A percentile compares a stretch with the other conserved stretches of the same genome.
These are phyloP conservation scores for Allomyces macrogynus DNA, from an alignment of 192 early-diverging fungal genomes.

Conservation along the genomic window DNA sequence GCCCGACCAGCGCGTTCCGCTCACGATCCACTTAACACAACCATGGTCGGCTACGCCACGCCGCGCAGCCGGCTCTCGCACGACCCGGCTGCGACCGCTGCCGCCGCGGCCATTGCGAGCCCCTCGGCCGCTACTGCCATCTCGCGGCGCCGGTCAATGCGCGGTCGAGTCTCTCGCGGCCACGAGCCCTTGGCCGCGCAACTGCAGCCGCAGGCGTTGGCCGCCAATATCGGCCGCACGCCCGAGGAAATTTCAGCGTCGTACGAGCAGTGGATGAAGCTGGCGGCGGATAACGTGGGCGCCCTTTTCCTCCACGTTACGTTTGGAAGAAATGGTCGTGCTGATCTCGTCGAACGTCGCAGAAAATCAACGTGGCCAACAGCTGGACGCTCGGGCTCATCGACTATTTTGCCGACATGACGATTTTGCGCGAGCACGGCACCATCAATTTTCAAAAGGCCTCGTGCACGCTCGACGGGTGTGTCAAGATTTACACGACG, in stretches of 20 bases:
- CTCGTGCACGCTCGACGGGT: constrained; percentile 88
- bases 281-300: constrained; percentile 78
- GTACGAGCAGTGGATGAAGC: constrained; percentile 93
- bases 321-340: background rate
- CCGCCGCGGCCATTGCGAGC: too few species aligned
- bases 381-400: constrained; percentile 95
- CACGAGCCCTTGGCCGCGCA: too few species aligned
- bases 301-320: constrained; percentile 1
- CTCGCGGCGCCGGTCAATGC: too few species aligned
- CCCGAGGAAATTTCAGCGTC: constrained; percentile 35
- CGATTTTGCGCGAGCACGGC: constrained; percentile 75
- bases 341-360: background rate
- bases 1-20: too few species aligned
- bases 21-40: too few species aligned
- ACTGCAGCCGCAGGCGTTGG: too few species aligned
- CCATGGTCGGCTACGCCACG: too few species aligned
- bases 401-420: constrained; percentile 95
- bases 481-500: constrained; percentile 90
- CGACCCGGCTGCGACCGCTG: too few species aligned
- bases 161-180: too few species aligned
- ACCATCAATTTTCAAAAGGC: constrained; percentile 98
- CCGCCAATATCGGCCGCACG: constrained; percentile 9
- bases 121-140: too few species aligned
- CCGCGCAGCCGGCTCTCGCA: too few species aligned
- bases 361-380: constrained; percentile 90